Evolutionary conservation across 768 basidiomycete species (phyloP), one percentile per base, ranked within the genome.

Genomic region (Panaeolus cyanescens): DNA sequence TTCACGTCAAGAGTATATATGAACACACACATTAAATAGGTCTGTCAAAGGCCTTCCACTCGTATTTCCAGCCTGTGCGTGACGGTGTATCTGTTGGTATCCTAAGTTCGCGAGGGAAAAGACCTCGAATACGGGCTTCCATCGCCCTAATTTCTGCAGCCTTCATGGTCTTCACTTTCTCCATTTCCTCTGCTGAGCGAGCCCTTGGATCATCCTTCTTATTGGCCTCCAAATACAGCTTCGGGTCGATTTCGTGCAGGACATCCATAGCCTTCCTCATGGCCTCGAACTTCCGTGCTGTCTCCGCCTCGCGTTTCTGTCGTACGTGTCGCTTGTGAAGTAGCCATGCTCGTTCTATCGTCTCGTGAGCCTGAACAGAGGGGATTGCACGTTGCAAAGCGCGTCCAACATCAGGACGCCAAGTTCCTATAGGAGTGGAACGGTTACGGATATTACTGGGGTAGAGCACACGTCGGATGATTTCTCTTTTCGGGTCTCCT

Each of bases 261-360:
- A 90, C 87, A 62, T 92, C 88, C 91, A 97, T 95, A 15, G 96
- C 96, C 66, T 76, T 76, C 71, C 79, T 78, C 95, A 97, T 95
- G 67, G 85, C 83, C 59, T 86, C 82, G 68, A 89, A 95, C 74
- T 96, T 96, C 74, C 88, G 83, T 60, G 79, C 77, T 63, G 92
- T 71, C 69, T 93, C 91, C 33, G 80, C 85, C 30, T 88, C 83
- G 45, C 91, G 82, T 63, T 81, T 78, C 69, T 90, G 85, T 39
- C 95, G 85, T 36, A 88, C 62, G 68, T 92, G 88, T 31, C 95
- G 84, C 65, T 85, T 82, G 75, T 93, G 87, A 10, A 98, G 82
- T 56, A 88, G 78, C 91, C 92, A 98, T 3, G 95, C 95, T 32
- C 95, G 86, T 65, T 93, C 90, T 57, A 97, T 95, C 2, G 94